Evolutionary conservation across 1,139 yeast species (phyloP).

Genomic region (Kodamaea plutei): DNA sequence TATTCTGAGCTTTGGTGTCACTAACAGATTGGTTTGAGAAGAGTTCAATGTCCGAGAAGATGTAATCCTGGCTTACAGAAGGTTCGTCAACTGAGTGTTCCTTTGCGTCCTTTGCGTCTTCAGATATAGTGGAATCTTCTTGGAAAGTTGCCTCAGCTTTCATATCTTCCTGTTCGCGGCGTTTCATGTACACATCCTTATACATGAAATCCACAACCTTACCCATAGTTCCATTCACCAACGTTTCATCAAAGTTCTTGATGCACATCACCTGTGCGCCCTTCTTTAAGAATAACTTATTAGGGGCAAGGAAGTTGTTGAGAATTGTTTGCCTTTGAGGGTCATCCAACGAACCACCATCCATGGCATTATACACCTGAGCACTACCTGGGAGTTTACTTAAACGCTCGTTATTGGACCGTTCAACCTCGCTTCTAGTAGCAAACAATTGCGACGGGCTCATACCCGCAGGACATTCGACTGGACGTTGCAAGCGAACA

Average conservation of each 20-base stretch:
- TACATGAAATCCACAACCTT: constrained; percentile 51
- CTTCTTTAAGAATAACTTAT: constrained; percentile 55
- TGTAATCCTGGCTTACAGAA: constrained; percentile 7
- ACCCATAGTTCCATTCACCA: constrained; percentile 93
- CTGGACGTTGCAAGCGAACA: constrained; percentile 49
- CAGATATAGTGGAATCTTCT: constrained; percentile 1
- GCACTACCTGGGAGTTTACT: constrained; percentile 45
- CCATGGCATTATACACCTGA: constrained; percentile 52
- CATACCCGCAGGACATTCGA: constrained; percentile 61
- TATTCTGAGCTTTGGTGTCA: constrained; percentile 7
- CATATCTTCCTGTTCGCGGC: constrained; percentile 13
- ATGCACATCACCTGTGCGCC: constrained; percentile 97
- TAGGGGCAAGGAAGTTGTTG: constrained; percentile 71
- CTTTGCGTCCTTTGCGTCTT: no score
- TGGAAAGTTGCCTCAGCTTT: constrained; percentile 5
- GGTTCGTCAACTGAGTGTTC: constrained; percentile 1
- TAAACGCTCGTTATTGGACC: constrained; percentile 63
- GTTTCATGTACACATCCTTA: constrained; percentile 31
- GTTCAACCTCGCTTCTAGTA: constrained; percentile 78
- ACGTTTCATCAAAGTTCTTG: constrained; percentile 78
- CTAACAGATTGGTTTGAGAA: constrained; percentile 4
- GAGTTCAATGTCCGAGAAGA: constrained; percentile 7
- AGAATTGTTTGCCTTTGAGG: constrained; percentile 43
- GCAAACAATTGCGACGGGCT: constrained; percentile 86
- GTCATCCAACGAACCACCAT: constrained; percentile 55